Evolutionary conservation across 805 yeast species (phyloP).

Genomic region (Candida michaelii): DNA sequence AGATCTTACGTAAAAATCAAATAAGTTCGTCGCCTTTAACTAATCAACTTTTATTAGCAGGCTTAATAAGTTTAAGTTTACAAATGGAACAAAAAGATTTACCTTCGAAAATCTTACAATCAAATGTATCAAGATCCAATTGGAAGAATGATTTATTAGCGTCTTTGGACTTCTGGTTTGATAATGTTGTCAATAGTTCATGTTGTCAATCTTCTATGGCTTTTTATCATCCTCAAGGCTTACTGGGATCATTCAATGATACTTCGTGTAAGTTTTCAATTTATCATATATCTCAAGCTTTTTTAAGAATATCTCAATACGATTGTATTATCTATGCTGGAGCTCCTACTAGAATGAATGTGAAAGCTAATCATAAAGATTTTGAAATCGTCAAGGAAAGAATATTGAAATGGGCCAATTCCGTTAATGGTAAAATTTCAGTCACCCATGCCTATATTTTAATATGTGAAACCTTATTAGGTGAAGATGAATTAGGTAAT

Average conservation of each 20-base stretch:
- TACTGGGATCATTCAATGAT: conserved; percentile 14
- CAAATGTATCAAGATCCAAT: conserved; percentile 15
- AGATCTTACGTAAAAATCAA: conserved; percentile 18
- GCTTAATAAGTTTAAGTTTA: conserved; percentile 16
- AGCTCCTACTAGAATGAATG: conserved; percentile 41
- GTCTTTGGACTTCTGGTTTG: conserved; percentile 24
- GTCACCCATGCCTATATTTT: conserved; percentile 60
- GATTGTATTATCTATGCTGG: conserved; percentile 28
- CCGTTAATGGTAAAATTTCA: conserved; percentile 49
- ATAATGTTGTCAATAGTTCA: conserved; percentile 12
- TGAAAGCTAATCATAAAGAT: conserved; percentile 31
- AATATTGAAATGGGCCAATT: conserved; percentile 51
- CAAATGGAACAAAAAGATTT: conserved; percentile 20
- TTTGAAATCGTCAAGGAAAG: conserved; percentile 48
- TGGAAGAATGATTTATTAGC: conserved; percentile 21
- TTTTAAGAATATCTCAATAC: conserved; percentile 22
- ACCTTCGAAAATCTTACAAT: conserved; percentile 17
- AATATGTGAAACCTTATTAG: conserved; percentile 25
- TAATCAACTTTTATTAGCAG: conserved; percentile 17
- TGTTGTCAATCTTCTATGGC: conserved; percentile 20
- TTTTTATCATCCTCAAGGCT: conserved; percentile 10
- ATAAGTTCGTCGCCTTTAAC: conserved; percentile 17
- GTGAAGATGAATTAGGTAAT: conserved; percentile 33
- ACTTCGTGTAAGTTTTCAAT: conserved; percentile 18
- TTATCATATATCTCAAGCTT: conserved; percentile 24